Conservation (phyloP, 441 rosid species). For the Brassica balearica region DNA sequence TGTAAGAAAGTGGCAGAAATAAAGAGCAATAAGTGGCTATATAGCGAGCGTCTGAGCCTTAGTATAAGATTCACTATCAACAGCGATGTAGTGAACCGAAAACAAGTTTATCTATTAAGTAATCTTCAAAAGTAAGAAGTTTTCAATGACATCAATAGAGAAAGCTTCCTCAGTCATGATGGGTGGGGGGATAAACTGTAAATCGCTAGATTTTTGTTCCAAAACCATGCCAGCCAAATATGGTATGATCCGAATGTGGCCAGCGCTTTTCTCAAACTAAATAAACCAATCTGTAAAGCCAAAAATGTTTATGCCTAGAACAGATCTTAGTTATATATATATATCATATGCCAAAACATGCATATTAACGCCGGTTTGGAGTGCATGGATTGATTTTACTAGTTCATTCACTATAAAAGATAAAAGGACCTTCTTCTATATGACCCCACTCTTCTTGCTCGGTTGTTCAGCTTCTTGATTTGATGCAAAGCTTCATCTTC, state of each 20-base stretch:
- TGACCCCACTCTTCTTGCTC: neutral
- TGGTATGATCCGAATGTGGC: neutral
- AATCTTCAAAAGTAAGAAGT: no score
- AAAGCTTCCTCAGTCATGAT: neutral
- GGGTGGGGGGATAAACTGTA: neutral
- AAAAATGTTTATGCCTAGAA: neutral
- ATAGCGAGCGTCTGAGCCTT: no score
- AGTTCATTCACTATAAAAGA: neutral
- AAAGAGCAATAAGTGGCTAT: no score
- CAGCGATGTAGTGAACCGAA: no score
- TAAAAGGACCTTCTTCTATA: neutral
- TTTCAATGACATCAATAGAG: no score
- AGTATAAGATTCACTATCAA: no score
- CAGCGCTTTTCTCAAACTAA: neutral
- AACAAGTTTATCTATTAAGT: no score
- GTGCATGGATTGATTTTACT: neutral
- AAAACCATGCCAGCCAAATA: neutral
- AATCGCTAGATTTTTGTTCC: neutral
- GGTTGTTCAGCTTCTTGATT: neutral
- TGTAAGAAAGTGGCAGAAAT: no score
- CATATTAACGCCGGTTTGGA: neutral
- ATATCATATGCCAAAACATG: neutral
- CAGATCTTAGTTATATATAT: neutral
- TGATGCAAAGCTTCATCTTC: constrained; percentile 5
- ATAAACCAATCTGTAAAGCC: neutral